These are phyloP conservation scores for Cladosporium sphaerospermum DNA, from an alignment of 2,329 filamentous ascomycete genomes.

Conservation along the genomic window DNA sequence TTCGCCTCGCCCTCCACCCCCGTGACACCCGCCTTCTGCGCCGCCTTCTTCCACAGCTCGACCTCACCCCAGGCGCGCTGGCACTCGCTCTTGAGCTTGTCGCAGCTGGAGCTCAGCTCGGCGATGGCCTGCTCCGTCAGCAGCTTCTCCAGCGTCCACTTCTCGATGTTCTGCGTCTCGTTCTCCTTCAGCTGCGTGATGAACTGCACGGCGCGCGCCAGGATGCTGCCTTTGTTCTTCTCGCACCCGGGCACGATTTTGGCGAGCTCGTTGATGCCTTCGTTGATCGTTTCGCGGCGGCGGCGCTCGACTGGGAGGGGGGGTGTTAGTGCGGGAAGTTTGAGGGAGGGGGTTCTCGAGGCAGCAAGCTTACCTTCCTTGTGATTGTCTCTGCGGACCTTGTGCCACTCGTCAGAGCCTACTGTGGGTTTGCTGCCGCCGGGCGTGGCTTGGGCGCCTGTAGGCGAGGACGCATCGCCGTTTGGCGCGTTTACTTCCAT, in stretches of 20 bases:
- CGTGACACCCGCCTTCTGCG: constrained; percentile 25
- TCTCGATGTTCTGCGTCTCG: constrained; percentile 87
- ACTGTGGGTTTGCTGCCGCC: constrained; percentile 65
- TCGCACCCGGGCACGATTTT: constrained; percentile 97
- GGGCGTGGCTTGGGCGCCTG: constrained; percentile 39
- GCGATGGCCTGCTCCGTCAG: constrained; percentile 82
- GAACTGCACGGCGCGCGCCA: constrained; percentile 88
- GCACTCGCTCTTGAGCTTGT: constrained; percentile 76
- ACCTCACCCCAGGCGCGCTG: constrained; percentile 71
- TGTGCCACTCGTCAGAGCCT: constrained; percentile 98
- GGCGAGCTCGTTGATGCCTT: constrained; percentile 95
- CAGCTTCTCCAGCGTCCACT: constrained; percentile 87
- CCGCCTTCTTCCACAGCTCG: constrained; percentile 67
- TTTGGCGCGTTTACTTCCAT: background rate
- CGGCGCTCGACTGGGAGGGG: constrained; percentile 73
- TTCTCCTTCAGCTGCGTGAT: constrained; percentile 93
- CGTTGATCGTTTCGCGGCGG: constrained; percentile 95
- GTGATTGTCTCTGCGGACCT: constrained; percentile 93
- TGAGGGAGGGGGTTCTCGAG: background rate
- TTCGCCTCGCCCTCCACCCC: constrained; percentile 21
- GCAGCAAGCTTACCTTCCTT: constrained; percentile 71
- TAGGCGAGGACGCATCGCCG: constrained; percentile 17
- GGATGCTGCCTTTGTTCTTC: constrained; percentile 97
- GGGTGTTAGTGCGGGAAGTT: constrained; percentile 11
- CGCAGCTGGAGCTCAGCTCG: constrained; percentile 79